A percentile compares a stretch with the other conserved stretches of the same genome.
Evolutionary conservation across 164 flowering plant species (phyloP).

Genomic region (Vitis vinifera): DNA sequence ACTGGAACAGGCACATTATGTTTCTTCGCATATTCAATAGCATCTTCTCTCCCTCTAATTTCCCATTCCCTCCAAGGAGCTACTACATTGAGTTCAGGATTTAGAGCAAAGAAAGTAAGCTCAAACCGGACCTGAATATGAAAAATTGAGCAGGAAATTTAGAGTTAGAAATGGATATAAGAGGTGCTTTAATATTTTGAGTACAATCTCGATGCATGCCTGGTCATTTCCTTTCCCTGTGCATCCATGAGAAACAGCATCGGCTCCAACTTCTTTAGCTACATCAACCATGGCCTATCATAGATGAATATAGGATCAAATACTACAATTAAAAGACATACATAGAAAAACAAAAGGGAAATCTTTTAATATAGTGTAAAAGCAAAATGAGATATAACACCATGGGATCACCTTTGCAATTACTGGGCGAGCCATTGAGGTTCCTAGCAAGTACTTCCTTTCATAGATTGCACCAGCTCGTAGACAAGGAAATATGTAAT

Average conservation of each 20-base stretch:
- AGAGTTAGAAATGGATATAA: slow-evolving; percentile 1
- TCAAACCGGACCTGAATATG: slow-evolving; percentile 85
- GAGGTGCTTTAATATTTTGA: not conserved
- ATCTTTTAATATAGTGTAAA: not conserved
- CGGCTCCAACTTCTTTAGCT: slow-evolving; percentile 96
- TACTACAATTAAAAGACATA: not conserved
- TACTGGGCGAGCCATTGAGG: slow-evolving; percentile 99
- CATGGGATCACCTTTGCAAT: slow-evolving; percentile 73
- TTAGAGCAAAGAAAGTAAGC: slow-evolving; percentile 87
- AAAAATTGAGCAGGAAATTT: not conserved
- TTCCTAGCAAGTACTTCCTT: slow-evolving; percentile 93
- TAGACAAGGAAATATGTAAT: slow-evolving; percentile 85
- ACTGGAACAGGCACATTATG: slow-evolving; percentile 95
- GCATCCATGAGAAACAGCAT: slow-evolving; percentile 98
- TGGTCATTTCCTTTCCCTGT: slow-evolving; percentile 99
- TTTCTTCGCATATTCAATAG: slow-evolving; percentile 91
- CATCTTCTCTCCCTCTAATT: slow-evolving; percentile 91
- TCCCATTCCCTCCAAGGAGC: slow-evolving; percentile 99
- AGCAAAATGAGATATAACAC: not conserved
- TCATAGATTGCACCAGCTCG: slow-evolving; percentile 97
- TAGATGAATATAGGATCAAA: not conserved
- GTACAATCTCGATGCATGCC: slow-evolving; percentile 32
- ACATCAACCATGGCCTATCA: slow-evolving; percentile 93
- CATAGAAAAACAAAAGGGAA: not conserved
- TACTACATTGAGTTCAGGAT: slow-evolving; percentile 90